phyloP scores from a whole-genome alignment of 108 stramenopile species.

The Nannochloropsis oceanica region DNA sequence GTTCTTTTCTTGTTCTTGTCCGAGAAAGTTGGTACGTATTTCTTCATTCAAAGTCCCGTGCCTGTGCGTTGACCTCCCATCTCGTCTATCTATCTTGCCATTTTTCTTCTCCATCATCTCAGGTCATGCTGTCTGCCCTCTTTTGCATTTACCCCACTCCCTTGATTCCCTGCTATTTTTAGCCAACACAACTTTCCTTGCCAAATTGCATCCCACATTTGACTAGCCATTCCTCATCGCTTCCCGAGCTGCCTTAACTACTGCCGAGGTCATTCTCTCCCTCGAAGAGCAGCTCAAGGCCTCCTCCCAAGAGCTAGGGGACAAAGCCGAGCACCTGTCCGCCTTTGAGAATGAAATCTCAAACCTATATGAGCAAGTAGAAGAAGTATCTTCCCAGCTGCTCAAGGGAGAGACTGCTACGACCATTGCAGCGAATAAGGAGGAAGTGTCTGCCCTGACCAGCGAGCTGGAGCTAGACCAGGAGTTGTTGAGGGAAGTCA shows the following conservation, averaged over 20 bases:
- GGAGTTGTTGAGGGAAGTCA: not conserved
- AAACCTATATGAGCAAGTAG: not conserved
- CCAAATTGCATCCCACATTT: not conserved
- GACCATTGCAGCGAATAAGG: not conserved
- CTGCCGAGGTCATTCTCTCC: not conserved
- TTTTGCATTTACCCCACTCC: too few species aligned
- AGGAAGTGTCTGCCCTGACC: not conserved
- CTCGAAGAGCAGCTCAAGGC: not conserved
- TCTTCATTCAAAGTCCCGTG: too few species aligned
- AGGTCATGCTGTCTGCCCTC: too few species aligned
- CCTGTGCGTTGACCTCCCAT: too few species aligned
- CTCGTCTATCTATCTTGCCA: too few species aligned
- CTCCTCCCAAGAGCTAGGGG: not conserved
- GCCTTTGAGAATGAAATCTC: not conserved
- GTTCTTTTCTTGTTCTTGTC: too few species aligned
- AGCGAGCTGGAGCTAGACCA: not conserved
- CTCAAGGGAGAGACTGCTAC: not conserved
- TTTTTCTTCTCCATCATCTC: too few species aligned
- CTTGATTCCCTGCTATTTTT: too few species aligned
- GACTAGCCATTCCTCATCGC: not conserved
- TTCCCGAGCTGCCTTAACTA: not conserved
- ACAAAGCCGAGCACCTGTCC: not conserved
- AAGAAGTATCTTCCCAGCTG: not conserved
- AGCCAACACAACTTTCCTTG: too few species aligned
- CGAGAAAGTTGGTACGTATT: too few species aligned